phyloP scores from a whole-genome alignment of 805 yeast species.

The Dipodascus albidus region DNA sequence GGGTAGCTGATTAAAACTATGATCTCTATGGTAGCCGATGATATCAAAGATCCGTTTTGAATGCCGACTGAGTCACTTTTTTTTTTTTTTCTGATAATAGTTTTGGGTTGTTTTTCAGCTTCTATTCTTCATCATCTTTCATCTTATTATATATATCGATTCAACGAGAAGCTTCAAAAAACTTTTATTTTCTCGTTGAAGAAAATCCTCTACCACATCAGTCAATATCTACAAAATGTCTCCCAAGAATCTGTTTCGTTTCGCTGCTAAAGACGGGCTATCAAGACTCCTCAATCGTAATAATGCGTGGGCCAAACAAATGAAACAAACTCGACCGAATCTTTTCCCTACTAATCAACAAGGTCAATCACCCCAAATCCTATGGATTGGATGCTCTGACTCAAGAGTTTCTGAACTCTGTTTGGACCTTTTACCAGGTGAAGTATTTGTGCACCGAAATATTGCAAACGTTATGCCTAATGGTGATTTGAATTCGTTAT shows the following conservation, averaged over 20 bases:
- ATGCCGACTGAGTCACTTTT: neutral
- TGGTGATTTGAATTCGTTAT: slow-evolving; percentile 60
- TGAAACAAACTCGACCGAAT: slow-evolving; percentile 41
- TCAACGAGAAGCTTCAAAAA: no score
- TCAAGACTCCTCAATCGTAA: slow-evolving; percentile 30
- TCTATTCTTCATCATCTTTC: neutral
- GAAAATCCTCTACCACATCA: no score
- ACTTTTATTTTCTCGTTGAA: no score
- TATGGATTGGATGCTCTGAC: slow-evolving; percentile 93
- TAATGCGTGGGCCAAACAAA: slow-evolving; percentile 33
- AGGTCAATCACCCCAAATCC: slow-evolving; percentile 87
- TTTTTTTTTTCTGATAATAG: no score
- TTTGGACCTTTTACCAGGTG: slow-evolving; percentile 77
- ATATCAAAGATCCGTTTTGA: neutral
- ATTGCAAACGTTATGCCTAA: slow-evolving; percentile 67
- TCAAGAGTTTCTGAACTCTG: slow-evolving; percentile 78
- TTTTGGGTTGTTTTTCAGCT: no score
- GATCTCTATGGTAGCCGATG: no score
- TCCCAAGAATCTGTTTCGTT: slow-evolving; percentile 19
- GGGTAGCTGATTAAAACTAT: no score
- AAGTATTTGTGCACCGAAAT: slow-evolving; percentile 77
- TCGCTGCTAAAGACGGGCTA: slow-evolving; percentile 26
- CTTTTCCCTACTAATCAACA: slow-evolving; percentile 53
- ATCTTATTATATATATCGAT: neutral
- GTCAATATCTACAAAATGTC: neutral